Conservation (phyloP, 2,329 filamentous ascomycete genomes). For the Exserohilum turcica region DNA sequence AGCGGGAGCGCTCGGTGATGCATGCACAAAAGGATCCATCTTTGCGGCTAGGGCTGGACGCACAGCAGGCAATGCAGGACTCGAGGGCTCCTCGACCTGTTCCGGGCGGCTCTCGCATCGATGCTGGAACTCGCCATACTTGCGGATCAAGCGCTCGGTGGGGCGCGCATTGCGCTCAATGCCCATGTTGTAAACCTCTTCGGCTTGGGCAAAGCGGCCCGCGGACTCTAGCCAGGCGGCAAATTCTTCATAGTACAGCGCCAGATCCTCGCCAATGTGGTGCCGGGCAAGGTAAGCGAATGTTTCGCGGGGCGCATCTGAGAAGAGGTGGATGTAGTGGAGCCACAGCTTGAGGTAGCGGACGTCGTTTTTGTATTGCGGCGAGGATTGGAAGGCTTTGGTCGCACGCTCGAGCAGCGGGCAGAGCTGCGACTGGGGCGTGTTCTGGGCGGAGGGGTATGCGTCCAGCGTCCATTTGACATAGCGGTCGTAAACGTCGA, state of each 20-base stretch:
- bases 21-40: constrained; percentile 72
- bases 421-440: constrained; percentile 86
- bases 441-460: constrained; percentile 92
- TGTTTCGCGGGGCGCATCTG: constrained; percentile 88
- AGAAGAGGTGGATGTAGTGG: constrained; percentile 90
- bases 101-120: constrained; percentile 71
- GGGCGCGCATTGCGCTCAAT: constrained; percentile 88
- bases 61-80: constrained; percentile 82
- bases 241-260: constrained; percentile 96
- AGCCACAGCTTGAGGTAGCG: constrained; percentile 94
- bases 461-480: constrained; percentile 96
- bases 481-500: constrained; percentile 95
- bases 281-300: constrained; percentile 92
- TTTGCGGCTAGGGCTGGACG: constrained; percentile 85
- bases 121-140: constrained; percentile 89
- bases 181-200: constrained; percentile 90
- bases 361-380: constrained; percentile 93
- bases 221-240: constrained; percentile 88
- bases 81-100: constrained; percentile 70
- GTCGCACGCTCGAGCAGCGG: constrained; percentile 90
- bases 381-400: constrained; percentile 80
- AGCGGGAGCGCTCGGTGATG: constrained; percentile 60
- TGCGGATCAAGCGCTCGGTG: constrained; percentile 77
- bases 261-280: constrained; percentile 81
- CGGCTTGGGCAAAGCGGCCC: constrained; percentile 84